These are phyloP conservation scores for Linnemannia elongata DNA, from an alignment of 192 early-diverging fungal genomes.

Conservation along the genomic window DNA sequence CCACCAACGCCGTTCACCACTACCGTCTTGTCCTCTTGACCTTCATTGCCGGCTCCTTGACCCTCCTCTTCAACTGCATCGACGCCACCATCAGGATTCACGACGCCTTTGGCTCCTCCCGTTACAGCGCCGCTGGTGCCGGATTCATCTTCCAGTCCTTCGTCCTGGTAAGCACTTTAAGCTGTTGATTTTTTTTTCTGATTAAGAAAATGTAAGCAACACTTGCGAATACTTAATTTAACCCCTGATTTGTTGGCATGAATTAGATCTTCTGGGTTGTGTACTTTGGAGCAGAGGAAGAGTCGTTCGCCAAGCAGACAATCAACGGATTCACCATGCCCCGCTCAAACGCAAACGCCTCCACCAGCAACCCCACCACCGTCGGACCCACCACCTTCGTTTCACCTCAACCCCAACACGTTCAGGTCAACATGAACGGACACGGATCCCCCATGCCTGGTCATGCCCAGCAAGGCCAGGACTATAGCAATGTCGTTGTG, in stretches of 20 bases:
- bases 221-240: constrained; percentile 5
- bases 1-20: constrained; percentile 37
- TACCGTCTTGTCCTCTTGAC: constrained; percentile 59
- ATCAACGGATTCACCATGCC: constrained; percentile 53
- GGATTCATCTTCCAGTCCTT: constrained; percentile 58
- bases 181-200: background rate
- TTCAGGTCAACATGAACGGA: background rate
- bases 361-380: background rate
- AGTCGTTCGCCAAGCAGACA: constrained; percentile 60
- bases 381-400: constrained; percentile 1
- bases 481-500: constrained; percentile 53
- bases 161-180: constrained; percentile 31
- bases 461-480: constrained; percentile 29
- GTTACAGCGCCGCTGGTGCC: constrained; percentile 54
- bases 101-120: background rate
- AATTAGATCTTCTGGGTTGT: constrained; percentile 77
- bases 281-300: constrained; percentile 74
- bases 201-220: background rate
- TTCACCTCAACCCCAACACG: constrained; percentile 15
- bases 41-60: constrained; percentile 45
- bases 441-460: constrained; percentile 11
- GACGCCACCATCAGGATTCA: background rate
- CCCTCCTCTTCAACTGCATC: constrained; percentile 13
- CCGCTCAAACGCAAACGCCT: background rate
- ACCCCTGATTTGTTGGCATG: constrained; percentile 16